Percentiles rank a stretch among this genome's conserved stretches.
Evolutionary conservation across 1,284 basidiomycete species (phyloP).

Genomic region (Moesziomyces globuligerus): DNA sequence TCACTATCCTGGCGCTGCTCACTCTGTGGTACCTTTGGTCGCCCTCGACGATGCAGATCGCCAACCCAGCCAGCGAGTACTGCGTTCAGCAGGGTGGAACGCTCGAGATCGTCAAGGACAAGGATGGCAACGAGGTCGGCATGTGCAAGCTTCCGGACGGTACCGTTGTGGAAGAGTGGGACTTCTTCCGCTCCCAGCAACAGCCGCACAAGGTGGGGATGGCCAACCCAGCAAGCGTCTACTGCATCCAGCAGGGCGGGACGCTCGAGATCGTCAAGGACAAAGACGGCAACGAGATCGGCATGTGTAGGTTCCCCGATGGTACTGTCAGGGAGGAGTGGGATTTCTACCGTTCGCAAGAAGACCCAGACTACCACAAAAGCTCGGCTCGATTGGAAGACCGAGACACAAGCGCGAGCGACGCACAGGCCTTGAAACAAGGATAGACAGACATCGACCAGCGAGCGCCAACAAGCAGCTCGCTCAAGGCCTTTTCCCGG

Average conservation of each 20-base stretch:
- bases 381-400: background rate
- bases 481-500: too few species aligned
- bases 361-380: background rate
- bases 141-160: constrained; percentile 18
- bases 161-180: constrained; percentile 13
- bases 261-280: constrained; percentile 19
- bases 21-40: background rate
- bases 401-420: background rate
- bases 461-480: too few species aligned
- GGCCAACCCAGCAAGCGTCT: constrained; percentile 9
- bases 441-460: background rate
- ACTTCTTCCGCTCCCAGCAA: constrained; percentile 9
- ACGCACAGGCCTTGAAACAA: background rate
- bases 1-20: background rate
- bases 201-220: background rate
- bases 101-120: constrained; percentile 16
- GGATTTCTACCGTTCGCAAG: too few species aligned
- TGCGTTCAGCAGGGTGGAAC: constrained; percentile 17
- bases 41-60: background rate
- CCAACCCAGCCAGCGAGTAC: constrained; percentile 10
- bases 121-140: constrained; percentile 12
- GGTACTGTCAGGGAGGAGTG: constrained; percentile 1
- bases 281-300: constrained; percentile 10
- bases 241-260: constrained; percentile 16
- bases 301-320: constrained; percentile 14